Percentiles rank a stretch among this genome's conserved stretches.
These are phyloP conservation scores for Solanum hybrid DNA, from an alignment of 305 asterid species.

Conservation along the genomic window DNA sequence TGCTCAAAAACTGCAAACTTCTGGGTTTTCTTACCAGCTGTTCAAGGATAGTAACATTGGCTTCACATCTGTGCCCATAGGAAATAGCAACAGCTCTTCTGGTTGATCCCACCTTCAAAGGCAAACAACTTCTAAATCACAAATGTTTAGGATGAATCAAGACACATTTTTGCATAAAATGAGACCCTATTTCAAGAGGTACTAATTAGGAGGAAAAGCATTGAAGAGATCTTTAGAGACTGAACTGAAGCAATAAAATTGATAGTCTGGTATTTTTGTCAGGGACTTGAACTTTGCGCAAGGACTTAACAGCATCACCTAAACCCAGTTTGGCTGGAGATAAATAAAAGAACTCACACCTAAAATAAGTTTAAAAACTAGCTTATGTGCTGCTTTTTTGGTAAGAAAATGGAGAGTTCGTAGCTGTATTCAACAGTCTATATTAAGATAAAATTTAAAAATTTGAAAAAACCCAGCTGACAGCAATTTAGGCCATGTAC, in stretches of 20 bases:
- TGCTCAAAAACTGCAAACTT: background rate
- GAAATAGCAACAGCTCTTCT: constrained; percentile 78
- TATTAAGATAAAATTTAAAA: background rate
- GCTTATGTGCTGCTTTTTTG: background rate
- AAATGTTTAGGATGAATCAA: constrained; percentile 6
- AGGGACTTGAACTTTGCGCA: background rate
- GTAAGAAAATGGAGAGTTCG: background rate
- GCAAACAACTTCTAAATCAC: constrained; percentile 9
- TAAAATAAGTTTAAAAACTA: background rate
- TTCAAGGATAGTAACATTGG: constrained; percentile 60
- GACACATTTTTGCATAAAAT: background rate
- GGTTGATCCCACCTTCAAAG: constrained; percentile 74
- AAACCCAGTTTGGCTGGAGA: background rate
- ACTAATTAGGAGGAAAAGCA: background rate
- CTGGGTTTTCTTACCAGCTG: constrained; percentile 44
- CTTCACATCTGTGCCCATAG: constrained; percentile 80
- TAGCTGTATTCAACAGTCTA: background rate
- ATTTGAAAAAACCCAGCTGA: background rate
- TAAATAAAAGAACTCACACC: background rate
- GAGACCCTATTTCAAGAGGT: background rate
- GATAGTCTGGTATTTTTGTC: background rate
- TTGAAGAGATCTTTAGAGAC: background rate
- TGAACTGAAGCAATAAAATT: background rate
- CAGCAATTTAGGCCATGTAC: background rate
- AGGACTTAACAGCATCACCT: background rate